These are phyloP conservation scores for Microbotryum intermedium DNA, from an alignment of 1,284 basidiomycete genomes.

Conservation along the genomic window DNA sequence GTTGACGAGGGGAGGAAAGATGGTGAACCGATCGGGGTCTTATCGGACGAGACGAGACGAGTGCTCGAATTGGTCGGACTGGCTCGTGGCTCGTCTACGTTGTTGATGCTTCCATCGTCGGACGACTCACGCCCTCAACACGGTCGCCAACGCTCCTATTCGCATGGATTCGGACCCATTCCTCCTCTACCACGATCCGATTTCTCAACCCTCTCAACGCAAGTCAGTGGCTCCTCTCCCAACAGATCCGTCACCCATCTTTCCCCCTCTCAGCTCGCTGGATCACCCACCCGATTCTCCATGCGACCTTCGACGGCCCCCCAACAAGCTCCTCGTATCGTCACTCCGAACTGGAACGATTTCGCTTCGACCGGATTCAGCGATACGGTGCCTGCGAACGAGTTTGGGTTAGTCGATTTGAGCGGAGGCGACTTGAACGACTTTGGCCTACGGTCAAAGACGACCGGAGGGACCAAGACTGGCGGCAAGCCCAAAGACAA, in stretches of 20 bases:
- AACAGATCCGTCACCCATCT: constrained; percentile 9
- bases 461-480: not conserved
- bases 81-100: not conserved
- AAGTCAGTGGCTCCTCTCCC: not conserved
- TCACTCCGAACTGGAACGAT: constrained; percentile 13
- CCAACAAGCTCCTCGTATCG: not conserved
- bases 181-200: not conserved
- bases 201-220: not conserved
- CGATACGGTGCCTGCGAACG: not conserved
- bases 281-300: not conserved
- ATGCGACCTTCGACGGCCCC: not conserved
- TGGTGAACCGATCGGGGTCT: not conserved
- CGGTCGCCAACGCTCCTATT: not conserved
- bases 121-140: not conserved
- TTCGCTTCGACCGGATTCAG: constrained; percentile 20
- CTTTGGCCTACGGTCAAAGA: constrained; percentile 7
- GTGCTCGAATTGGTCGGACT: constrained; percentile 14
- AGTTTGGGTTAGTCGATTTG: not conserved
- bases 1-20: not conserved
- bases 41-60: constrained; percentile 18
- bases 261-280: not conserved
- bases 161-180: not conserved
- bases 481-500: not conserved
- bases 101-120: not conserved
- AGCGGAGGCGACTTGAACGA: not conserved